phyloP scores from a whole-genome alignment of 2,329 filamentous ascomycete species.

The Penicillium sumatraense region DNA sequence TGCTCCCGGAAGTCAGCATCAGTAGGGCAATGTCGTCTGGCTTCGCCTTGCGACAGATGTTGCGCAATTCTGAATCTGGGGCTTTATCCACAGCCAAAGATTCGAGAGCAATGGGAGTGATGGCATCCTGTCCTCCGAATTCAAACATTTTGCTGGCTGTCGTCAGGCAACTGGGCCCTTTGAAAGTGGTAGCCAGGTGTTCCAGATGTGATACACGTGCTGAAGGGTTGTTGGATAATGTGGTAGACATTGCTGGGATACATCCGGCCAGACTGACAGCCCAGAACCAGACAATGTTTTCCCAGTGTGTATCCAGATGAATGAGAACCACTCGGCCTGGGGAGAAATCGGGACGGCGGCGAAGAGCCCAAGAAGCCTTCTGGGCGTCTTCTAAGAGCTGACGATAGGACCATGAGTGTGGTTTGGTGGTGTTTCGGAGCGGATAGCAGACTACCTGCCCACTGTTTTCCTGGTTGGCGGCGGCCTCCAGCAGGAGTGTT shows the following conservation, averaged over 20 bases:
- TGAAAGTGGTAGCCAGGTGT: constrained; percentile 27
- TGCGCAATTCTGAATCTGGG: not conserved
- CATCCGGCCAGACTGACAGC: constrained; percentile 41
- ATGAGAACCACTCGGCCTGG: constrained; percentile 17
- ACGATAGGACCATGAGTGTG: constrained; percentile 5
- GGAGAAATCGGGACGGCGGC: not conserved
- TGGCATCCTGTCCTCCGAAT: not conserved
- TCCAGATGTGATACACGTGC: constrained; percentile 35
- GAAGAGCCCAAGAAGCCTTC: constrained; percentile 13
- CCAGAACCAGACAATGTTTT: constrained; percentile 51
- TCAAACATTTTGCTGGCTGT: not conserved
- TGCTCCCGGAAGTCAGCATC: constrained; percentile 60
- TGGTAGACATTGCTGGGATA: constrained; percentile 44
- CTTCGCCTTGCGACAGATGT: not conserved
- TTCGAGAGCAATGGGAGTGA: not conserved
- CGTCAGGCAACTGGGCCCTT: constrained; percentile 12
- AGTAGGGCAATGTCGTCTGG: constrained; percentile 39
- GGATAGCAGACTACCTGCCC: constrained; percentile 13
- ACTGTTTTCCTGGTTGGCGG: not conserved
- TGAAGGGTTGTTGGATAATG: constrained; percentile 33
- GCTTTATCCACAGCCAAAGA: not conserved
- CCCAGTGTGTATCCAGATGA: constrained; percentile 43
- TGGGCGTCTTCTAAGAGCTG: constrained; percentile 9
- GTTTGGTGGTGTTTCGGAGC: constrained; percentile 1
- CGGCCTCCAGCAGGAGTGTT: constrained; percentile 9